These are phyloP conservation scores for Alternaria gaisen DNA, from an alignment of 2,329 filamentous ascomycete genomes.

Conservation along the genomic window DNA sequence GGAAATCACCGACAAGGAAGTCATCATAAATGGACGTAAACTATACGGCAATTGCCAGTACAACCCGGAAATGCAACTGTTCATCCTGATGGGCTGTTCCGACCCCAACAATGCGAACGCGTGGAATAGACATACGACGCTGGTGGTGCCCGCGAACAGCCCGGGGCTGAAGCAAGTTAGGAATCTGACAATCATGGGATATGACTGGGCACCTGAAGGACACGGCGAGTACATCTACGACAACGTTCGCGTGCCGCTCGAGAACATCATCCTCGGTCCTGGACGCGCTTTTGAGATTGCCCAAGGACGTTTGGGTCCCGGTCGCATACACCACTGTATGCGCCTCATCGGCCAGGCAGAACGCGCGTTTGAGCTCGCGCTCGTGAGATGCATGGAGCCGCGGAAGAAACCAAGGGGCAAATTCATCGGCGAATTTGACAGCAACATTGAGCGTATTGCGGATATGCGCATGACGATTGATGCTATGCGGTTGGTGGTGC, in stretches of 20 bases:
- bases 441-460: slow-evolving; percentile 54
- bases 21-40: slow-evolving; percentile 55
- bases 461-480: slow-evolving; percentile 56
- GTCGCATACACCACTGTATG: slow-evolving; percentile 57
- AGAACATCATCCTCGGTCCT: slow-evolving; percentile 55
- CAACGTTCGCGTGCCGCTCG: slow-evolving; percentile 52
- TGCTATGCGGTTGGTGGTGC: slow-evolving; percentile 51
- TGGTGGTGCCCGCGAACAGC: slow-evolving; percentile 52
- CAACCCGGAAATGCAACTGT: slow-evolving; percentile 49
- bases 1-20: slow-evolving; percentile 49
- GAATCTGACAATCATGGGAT: slow-evolving; percentile 55
- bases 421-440: slow-evolving; percentile 54
- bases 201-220: slow-evolving; percentile 55
- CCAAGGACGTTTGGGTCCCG: slow-evolving; percentile 54
- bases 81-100: slow-evolving; percentile 52
- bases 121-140: slow-evolving; percentile 53
- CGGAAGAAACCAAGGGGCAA: slow-evolving; percentile 53
- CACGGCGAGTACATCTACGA: slow-evolving; percentile 56
- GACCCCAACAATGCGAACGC: slow-evolving; percentile 52
- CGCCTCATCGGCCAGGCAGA: slow-evolving; percentile 55
- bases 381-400: slow-evolving; percentile 51
- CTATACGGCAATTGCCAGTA: slow-evolving; percentile 54
- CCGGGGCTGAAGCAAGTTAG: slow-evolving; percentile 52
- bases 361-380: slow-evolving; percentile 53
- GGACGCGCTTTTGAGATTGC: slow-evolving; percentile 56